Percentiles rank a stretch among this genome's conserved stretches.
Conservation (phyloP, 495 filamentous ascomycete species). For the Neohortaea acidophila region DNA sequence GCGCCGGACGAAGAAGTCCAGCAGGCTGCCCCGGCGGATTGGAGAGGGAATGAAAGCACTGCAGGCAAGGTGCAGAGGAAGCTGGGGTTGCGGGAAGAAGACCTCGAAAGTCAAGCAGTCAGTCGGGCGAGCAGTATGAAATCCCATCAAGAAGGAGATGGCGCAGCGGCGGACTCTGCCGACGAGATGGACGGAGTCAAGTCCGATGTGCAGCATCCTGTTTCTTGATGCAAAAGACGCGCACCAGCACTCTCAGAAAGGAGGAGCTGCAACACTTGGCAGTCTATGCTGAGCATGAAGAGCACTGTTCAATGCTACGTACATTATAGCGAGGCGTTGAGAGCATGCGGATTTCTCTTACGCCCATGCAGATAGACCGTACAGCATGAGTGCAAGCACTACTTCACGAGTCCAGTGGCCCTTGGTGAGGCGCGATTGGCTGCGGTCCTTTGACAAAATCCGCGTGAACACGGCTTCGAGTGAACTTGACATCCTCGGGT, state of each 20-base stretch:
- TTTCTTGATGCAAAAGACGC: too few species aligned
- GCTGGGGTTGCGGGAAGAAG: constrained; percentile 49
- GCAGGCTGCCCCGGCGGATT: constrained; percentile 53
- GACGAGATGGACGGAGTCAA: constrained; percentile 19
- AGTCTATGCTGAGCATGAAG: too few species aligned
- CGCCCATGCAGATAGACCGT: too few species aligned
- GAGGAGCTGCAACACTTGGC: too few species aligned
- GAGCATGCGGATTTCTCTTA: too few species aligned
- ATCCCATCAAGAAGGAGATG: background rate
- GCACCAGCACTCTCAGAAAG: too few species aligned
- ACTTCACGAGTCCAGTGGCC: background rate
- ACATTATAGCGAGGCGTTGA: too few species aligned
- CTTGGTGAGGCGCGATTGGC: background rate
- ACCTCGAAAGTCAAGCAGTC: constrained; percentile 43
- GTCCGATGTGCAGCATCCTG: constrained; percentile 18
- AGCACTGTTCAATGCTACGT: too few species aligned
- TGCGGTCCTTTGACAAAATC: background rate
- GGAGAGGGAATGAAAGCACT: constrained; percentile 36
- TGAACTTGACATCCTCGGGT: background rate
- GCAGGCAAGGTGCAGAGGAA: constrained; percentile 32
- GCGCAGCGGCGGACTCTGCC: constrained; percentile 7
- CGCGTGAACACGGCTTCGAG: background rate
- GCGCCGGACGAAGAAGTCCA: constrained; percentile 44
- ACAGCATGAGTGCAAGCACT: too few species aligned
- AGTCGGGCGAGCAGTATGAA: constrained; percentile 48